Evolutionary conservation across 1,284 basidiomycete species (phyloP).

Genomic region (Ceratobasidium sp.): DNA sequence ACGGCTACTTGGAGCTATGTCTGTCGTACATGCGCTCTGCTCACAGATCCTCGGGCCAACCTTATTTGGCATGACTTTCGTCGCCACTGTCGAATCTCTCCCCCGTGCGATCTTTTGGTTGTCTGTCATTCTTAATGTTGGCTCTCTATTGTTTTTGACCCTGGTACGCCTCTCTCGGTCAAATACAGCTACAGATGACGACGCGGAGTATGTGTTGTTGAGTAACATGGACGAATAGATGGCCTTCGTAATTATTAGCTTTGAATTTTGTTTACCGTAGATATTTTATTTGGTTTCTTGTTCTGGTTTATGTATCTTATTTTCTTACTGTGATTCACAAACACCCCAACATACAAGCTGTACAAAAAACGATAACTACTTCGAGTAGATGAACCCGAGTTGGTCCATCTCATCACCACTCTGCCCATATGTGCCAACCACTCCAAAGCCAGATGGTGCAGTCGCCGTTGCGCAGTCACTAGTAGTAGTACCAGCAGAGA

Average conservation of each 20-base stretch:
- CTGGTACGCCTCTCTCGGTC: constrained; percentile 8
- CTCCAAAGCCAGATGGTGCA: constrained; percentile 54
- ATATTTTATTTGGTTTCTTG: background rate
- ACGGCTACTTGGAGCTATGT: constrained; percentile 74
- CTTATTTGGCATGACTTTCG: constrained; percentile 68
- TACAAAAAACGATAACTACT: background rate
- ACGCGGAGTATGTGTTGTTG: constrained; percentile 33
- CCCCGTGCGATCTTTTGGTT: constrained; percentile 61
- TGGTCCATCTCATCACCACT: constrained; percentile 55
- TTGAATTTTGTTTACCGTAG: background rate
- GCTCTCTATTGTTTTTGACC: constrained; percentile 2
- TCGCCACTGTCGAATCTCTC: constrained; percentile 67
- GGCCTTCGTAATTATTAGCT: no score
- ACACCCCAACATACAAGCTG: background rate
- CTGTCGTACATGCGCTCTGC: constrained; percentile 65
- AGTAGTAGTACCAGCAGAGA: constrained; percentile 53
- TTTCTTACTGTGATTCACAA: background rate
- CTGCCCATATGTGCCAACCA: constrained; percentile 55
- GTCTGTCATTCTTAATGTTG: constrained; percentile 16
- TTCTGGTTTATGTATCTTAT: background rate
- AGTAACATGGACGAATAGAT: constrained; percentile 33
- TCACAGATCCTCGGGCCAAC: constrained; percentile 64
- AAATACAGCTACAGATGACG: background rate
- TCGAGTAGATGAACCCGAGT: constrained; percentile 48
- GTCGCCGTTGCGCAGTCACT: constrained; percentile 51